Base-by-base conservation (phyloP, 139 green algal species). In the Coelastrella sp. region DNA sequence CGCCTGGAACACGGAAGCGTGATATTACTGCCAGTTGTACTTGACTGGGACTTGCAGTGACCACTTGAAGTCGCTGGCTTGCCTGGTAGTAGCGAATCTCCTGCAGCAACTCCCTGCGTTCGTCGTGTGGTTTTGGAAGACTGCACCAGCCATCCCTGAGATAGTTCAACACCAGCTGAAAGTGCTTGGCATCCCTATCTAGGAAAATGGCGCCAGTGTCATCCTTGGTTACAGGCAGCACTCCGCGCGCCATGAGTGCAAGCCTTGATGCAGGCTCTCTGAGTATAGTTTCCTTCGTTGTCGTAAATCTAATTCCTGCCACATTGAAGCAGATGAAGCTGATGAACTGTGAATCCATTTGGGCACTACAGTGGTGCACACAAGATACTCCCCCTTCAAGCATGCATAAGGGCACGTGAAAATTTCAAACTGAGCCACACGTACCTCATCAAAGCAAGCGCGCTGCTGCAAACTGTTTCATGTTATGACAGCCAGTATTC, bases 151-250 rank as follows among this genome's bases (percentile, higher is more conserved):
- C 92, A 88, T 95, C 92, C 7, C 93, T 72, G 4, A 88, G 90
- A 60, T 82, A 95, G 84, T 95, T 95, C 24, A 95, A 87, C n/a
- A 95, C 89, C 22, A 93, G 75, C 19, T 92, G 85, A 61, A 95
- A 95, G 83, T 84, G 76, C 19, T 79, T 78, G 9, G 88, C 68
- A 72, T 91, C 88, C 25, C 91, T 76, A 60, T 93, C 91, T 15
- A 93, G 82, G 83, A 92, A 93, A 22, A 90, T 68, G n/a, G 68
- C 73, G 35, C 83, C 91, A 7, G 19, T 58, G 6, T 76, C 76
- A 59, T 90, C 87, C 68, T 85, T 87, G 9, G 75, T 68, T 6
- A 59, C 73, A 7, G 91, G 87, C 66, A 91, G 65, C 35, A 93
- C 87, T 11, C 91, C 91, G 10, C 90, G 59, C 19, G 57, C 87